Evolutionary conservation across 108 stramenopile species (phyloP), one percentile per base, ranked within the genome.

Genomic region (Licmophora abbreviata): DNA sequence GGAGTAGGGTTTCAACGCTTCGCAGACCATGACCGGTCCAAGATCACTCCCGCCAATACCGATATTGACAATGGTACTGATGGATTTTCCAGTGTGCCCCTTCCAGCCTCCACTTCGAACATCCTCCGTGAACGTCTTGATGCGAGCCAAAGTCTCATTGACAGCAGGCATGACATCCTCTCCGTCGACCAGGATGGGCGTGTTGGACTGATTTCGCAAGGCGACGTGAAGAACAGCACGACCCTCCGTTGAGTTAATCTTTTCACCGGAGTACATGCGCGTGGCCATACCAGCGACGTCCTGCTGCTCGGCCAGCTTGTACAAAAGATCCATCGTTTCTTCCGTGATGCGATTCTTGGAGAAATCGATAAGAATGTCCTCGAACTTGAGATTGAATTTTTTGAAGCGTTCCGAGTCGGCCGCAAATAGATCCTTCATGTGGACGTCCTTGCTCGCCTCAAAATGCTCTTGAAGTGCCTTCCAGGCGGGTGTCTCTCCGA

Each of bases 21-120:
- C 95, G 36, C 78, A 90, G 37, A 95, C 93, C 76, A 98, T 96
- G 59, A 96, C 97, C 2, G 97, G 97, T 10, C 97, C 97, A 15
- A 98, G 77, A 68, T 96, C 94, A 38, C 69, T 71, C 23, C 88
- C 97, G 29, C 97, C 97, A 58, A 98, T 98, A 31, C 97, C 97
- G 60, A 98, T 94, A 53, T 94, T 90, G 29, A 97, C 75, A 35
- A 98, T 77, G 42, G 85, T 82, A 25, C 59, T 68, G 32, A 98
- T 88, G 26, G 78, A 44, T 63, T 96, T 95, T 34, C 97, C 97
- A 14, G 97, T 98, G 30, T 83, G 85, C 40, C 97, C 97, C 61
- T 74, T 80, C 82, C 83, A 83, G 31, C 64, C 69, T 4, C 93
- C 94, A 35, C 54, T 61, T 8, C 95, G 93, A 5, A 97, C 88